These are phyloP conservation scores for Paraleonurus japonicus DNA, from an alignment of 257 asterid species.

Conservation along the genomic window DNA sequence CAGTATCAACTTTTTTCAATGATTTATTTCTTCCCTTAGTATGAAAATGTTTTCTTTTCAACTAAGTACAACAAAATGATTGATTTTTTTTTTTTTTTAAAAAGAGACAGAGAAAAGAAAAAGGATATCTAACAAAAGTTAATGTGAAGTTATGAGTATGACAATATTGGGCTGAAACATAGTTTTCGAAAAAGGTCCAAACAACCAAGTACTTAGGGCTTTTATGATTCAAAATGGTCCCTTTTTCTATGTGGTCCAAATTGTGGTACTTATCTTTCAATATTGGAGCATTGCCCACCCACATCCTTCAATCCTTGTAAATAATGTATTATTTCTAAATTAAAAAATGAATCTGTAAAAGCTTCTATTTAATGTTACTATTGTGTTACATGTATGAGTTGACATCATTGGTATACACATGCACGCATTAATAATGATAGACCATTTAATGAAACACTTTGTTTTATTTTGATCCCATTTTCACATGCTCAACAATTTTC, in stretches of 20 bases:
- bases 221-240: constrained; percentile 20
- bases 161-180: constrained; percentile 29
- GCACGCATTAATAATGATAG: background rate
- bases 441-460: no score
- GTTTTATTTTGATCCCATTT: no score
- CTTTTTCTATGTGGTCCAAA: constrained; percentile 19
- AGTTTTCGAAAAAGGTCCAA: constrained; percentile 17
- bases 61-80: background rate
- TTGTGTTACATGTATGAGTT: no score
- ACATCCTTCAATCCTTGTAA: background rate
- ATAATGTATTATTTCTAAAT: background rate
- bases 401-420: background rate
- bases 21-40: background rate
- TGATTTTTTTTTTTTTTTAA: background rate
- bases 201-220: constrained; percentile 29
- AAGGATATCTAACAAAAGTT: background rate
- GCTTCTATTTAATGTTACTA: no score
- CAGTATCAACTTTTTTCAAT: background rate
- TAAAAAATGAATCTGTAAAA: background rate
- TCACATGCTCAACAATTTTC: no score
- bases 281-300: constrained; percentile 3
- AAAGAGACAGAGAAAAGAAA: background rate
- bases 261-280: background rate
- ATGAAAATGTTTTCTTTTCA: background rate
- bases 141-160: background rate